Percentiles rank a stretch among this genome's conserved stretches.
Evolutionary conservation across 2,329 filamentous ascomycete genomes (phyloP).

Genomic region (Chaetomiaceae sp.): DNA sequence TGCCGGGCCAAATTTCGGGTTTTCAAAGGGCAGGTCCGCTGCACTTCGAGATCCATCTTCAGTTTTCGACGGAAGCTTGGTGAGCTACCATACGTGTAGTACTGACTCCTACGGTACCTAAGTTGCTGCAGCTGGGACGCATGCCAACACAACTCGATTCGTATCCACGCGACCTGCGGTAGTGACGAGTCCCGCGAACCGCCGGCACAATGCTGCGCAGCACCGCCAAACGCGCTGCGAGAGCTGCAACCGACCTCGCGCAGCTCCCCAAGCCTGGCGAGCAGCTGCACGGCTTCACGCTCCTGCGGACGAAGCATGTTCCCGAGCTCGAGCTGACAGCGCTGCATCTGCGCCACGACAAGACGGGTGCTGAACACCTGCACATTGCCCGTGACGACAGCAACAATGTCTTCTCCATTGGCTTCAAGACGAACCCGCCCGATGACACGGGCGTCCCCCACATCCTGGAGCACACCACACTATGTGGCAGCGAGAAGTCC

Average conservation of each 20-base stretch:
- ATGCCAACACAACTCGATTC: too few relatives aligned
- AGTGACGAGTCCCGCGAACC: too few relatives aligned
- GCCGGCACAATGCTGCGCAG: constrained; percentile 18
- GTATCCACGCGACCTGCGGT: too few relatives aligned
- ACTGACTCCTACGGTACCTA: too few relatives aligned
- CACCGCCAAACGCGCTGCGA: constrained; percentile 39
- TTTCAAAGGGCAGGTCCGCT: too few relatives aligned
- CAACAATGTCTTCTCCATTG: constrained; percentile 99
- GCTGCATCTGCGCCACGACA: constrained; percentile 83
- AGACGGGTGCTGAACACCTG: constrained; percentile 91
- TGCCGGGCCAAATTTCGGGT: not conserved
- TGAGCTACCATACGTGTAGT: too few relatives aligned
- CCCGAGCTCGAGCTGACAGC: constrained; percentile 91
- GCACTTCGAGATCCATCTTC: too few relatives aligned
- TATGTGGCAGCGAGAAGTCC: constrained; percentile 90
- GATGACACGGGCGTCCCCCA: constrained; percentile 95
- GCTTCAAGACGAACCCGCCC: constrained; percentile 97
- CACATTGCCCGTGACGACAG: constrained; percentile 91
- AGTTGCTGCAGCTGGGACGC: too few relatives aligned
- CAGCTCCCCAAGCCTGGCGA: constrained; percentile 74
- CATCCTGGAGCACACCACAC: constrained; percentile 93
- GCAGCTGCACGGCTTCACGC: constrained; percentile 87
- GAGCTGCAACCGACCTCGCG: constrained; percentile 68
- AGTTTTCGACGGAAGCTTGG: too few relatives aligned
- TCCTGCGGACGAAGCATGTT: constrained; percentile 83